Conservation (phyloP, 2,329 filamentous ascomycete genomes). For the Botrytis byssoidea region DNA sequence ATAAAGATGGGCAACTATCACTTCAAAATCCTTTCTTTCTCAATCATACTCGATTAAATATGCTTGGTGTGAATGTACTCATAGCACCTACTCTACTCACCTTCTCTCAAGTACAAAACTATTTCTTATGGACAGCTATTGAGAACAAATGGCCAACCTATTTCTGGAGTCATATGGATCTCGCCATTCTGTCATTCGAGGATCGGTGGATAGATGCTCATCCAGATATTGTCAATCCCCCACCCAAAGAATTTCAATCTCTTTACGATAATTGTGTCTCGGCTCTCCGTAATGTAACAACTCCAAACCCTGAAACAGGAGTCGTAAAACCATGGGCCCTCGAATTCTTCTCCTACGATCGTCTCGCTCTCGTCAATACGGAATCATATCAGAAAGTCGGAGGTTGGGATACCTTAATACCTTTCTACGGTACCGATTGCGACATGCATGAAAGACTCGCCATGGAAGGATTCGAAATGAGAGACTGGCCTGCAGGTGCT, state of each 20-base stretch:
- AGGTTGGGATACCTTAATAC: slow-evolving; percentile 57
- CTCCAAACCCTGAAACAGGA: slow-evolving; percentile 18
- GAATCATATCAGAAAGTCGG: slow-evolving; percentile 44
- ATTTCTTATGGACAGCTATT: slow-evolving; percentile 49
- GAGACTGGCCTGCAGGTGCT: slow-evolving; percentile 44
- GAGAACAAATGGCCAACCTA: slow-evolving; percentile 48
- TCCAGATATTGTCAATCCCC: not conserved
- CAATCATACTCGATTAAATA: slow-evolving; percentile 49
- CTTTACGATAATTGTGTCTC: slow-evolving; percentile 25
- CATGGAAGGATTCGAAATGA: slow-evolving; percentile 45
- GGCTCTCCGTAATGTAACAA: slow-evolving; percentile 20
- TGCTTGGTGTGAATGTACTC: slow-evolving; percentile 53
- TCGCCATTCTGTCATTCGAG: slow-evolving; percentile 48
- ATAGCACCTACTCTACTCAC: slow-evolving; percentile 51
- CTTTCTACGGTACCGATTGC: slow-evolving; percentile 56
- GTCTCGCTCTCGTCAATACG: slow-evolving; percentile 48
- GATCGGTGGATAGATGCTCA: slow-evolving; percentile 27
- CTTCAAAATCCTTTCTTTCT: slow-evolving; percentile 58
- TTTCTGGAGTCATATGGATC: slow-evolving; percentile 59
- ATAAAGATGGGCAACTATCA: slow-evolving; percentile 47
- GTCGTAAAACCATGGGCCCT: slow-evolving; percentile 44
- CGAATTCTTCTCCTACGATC: slow-evolving; percentile 56
- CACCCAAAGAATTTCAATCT: slow-evolving; percentile 19
- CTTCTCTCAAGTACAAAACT: slow-evolving; percentile 58
- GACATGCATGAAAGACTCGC: slow-evolving; percentile 51